Evolutionary conservation across 2,329 filamentous ascomycete species (phyloP).

Genomic region (Nannizzia gypsea): DNA sequence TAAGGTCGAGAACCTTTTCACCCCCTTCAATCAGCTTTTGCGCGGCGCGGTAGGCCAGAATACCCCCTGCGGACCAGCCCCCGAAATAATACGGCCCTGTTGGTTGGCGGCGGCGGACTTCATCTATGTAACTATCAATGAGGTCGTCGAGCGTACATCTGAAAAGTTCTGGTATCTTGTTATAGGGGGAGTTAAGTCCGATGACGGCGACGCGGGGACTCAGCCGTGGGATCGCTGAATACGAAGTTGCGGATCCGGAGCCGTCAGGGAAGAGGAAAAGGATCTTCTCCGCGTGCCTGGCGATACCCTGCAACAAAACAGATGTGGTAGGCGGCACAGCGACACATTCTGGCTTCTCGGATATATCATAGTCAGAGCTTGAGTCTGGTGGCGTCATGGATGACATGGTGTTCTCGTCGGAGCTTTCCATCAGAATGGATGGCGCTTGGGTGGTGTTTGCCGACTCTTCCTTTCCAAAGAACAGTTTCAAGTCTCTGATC

Average conservation of each 20-base stretch:
- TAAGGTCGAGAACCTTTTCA: constrained; percentile 40
- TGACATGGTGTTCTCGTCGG: neutral
- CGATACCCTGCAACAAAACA: constrained; percentile 37
- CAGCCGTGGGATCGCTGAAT: constrained; percentile 29
- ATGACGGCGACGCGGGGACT: constrained; percentile 38
- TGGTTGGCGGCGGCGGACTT: constrained; percentile 61
- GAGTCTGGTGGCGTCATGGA: neutral
- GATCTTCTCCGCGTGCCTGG: constrained; percentile 20
- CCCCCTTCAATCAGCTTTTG: constrained; percentile 38
- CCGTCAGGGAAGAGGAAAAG: constrained; percentile 41
- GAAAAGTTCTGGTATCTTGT: constrained; percentile 56
- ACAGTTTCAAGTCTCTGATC: neutral
- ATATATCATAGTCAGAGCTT: neutral
- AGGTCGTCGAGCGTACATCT: constrained; percentile 55
- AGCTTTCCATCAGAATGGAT: neutral
- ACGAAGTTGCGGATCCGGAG: constrained; percentile 36
- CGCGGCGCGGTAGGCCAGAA: constrained; percentile 42
- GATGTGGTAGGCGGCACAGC: constrained; percentile 17
- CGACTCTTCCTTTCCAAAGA: neutral
- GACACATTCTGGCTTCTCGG: neutral
- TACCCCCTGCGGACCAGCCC: constrained; percentile 46
- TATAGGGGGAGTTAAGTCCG: constrained; percentile 57
- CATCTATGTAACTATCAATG: constrained; percentile 52
- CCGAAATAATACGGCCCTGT: constrained; percentile 46
- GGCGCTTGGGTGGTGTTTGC: neutral